Base-by-base conservation (phyloP, 2,329 filamentous ascomycete species). In the Penicillium rolfsii region DNA sequence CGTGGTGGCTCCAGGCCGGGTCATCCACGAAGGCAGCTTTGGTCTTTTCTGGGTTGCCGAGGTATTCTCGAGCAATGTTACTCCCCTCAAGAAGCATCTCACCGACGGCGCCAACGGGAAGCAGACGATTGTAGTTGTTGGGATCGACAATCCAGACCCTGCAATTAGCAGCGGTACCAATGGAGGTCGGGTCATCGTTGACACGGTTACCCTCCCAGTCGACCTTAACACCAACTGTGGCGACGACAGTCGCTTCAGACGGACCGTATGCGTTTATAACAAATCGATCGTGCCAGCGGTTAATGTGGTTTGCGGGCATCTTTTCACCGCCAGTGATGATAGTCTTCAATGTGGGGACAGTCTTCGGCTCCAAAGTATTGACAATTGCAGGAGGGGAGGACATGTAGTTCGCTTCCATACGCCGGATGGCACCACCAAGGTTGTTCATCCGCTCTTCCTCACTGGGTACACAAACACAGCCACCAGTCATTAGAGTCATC, bases 301-400 rank as follows among this genome's bases (percentile, higher is more conserved):
- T 72, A 46, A 82, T 75, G 52, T 80, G 73, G 26, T 73, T 73
- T 7, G 74, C 69, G 1, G 78, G 73, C 64, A 78, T 74, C 40
- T 80, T 78, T 59, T 83, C 81, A 22, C 81, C 81, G 11, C 79
- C 80, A 9, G 79, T 73, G 2, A 76, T 71, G 48, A 85, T 67
- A 0, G 74, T 75, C 55, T 75, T 79, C 38, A 85, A 66, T 0
- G 73, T 76, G 1, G 81, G 80, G 1, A 84, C 76, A 12, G 74
- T 75, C 38, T 75, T 71, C 0, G 80, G 81, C 8, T 77, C 73
- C 0, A 85, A 60, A 0, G 80, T 76, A 22, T 78, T 76, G 0
- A 85, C 84, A n/a, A 89, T 79, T 0, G 85, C 80, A 1, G 86
- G 84, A 0, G 87, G 89, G 64, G 87, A 80, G 65, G 84, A 81